Evolutionary conservation across 2,329 filamentous ascomycete species (phyloP).

Genomic region (Dichotomopilus funicola): DNA sequence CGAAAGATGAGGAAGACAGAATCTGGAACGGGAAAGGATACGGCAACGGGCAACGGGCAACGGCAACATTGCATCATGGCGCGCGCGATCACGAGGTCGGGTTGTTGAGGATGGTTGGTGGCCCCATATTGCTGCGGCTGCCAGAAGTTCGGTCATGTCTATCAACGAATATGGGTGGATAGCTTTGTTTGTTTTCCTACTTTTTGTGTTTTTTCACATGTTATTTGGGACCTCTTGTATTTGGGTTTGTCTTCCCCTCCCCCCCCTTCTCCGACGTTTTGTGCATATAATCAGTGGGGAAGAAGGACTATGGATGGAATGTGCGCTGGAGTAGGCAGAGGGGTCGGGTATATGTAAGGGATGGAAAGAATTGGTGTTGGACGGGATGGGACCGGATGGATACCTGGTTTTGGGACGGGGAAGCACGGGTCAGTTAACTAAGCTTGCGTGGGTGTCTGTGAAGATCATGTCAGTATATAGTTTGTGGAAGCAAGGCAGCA

Average conservation of each 20-base stretch:
- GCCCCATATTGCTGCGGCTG: not conserved
- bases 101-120: not conserved
- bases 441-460: not conserved
- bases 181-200: constrained; percentile 3
- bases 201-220: not conserved
- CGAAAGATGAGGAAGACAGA: too few species aligned
- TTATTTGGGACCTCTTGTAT: too few species aligned
- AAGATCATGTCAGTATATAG: constrained; percentile 5
- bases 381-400: not conserved
- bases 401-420: not conserved
- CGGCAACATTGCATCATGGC: too few species aligned
- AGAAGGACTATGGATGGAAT: not conserved
- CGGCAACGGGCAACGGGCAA: too few species aligned
- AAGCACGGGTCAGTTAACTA: not conserved
- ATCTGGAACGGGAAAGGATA: too few species aligned
- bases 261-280: not conserved
- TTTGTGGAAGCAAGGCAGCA: not conserved
- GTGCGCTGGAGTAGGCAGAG: not conserved
- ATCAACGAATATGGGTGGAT: not conserved
- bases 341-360: too few species aligned
- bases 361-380: too few species aligned
- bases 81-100: not conserved
- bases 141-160: not conserved
- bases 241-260: not conserved
- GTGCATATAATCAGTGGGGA: constrained; percentile 7